Conservation (phyloP, 768 basidiomycete genomes). For the Tulasnella sp. region DNA sequence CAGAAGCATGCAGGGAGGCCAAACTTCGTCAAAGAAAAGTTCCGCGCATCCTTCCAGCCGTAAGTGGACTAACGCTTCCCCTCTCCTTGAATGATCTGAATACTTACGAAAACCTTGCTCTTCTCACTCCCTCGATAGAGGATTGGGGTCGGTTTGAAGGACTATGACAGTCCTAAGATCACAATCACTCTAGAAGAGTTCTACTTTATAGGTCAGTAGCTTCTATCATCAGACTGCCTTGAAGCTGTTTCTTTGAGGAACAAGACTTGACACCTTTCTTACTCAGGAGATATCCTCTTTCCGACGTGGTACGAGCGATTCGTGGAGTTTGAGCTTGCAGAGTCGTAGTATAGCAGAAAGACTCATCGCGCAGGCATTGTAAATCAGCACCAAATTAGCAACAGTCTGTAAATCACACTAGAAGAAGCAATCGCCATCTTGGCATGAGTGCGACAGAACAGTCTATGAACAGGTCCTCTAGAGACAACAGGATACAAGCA, state of each 20-base stretch:
- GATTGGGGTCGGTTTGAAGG: background rate
- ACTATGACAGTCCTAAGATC: background rate
- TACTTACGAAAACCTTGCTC: background rate
- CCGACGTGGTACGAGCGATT: constrained; percentile 4
- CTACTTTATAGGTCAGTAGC: background rate
- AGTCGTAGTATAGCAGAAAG: background rate
- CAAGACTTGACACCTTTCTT: background rate
- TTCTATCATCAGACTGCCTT: no score
- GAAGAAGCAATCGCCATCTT: no score
- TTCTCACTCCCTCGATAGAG: no score
- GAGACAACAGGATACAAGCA: no score
- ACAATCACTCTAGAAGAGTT: background rate
- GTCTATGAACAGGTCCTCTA: no score
- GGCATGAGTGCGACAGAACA: no score
- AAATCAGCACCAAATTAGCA: no score
- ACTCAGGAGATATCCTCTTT: background rate
- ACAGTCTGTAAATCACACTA: no score
- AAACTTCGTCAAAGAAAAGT: background rate
- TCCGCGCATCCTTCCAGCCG: background rate
- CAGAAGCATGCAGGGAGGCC: background rate
- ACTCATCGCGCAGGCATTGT: no score
- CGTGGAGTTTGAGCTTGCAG: background rate
- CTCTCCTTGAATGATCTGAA: no score
- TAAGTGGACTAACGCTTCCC: background rate
- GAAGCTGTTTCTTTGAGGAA: no score